Base-by-base conservation (phyloP, 1,284 basidiomycete species). In the Fistulina hepatica region DNA sequence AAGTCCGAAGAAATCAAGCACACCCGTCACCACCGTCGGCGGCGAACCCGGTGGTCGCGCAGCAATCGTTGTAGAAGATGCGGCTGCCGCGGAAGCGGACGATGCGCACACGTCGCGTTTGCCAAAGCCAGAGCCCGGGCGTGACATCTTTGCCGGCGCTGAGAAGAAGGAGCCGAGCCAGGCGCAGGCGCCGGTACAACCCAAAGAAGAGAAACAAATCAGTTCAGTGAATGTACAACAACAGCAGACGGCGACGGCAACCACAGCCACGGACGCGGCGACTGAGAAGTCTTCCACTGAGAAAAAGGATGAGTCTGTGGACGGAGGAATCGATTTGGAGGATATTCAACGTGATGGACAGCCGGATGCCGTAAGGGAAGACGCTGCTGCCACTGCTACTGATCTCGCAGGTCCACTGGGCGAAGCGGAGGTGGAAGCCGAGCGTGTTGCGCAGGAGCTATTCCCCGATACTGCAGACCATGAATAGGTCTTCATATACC, bases 61-160 rank as follows among this genome's bases (percentile, higher is more conserved):
- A 16, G 59, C 64, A 1, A 61, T 73, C 19, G 64, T 71, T 4
- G 63, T 73, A 6, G 61, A 67, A 21, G 63, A 66, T 30, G 47
- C 17, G 2, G 37, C 41, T 7, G 44, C 40, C n/a, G 50, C 34
- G 31, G 44, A 42, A 20, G 27, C 43, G 17, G 48, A 59, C 17
- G 52, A 47, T 15, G 50, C 50, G 36, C 52, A 57, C 27, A 75
- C 72, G 3, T 56, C 57, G 0, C 51, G 70, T 7, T 57, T 64
- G 16, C 70, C 65, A 21, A 67, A 71, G 46, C 59, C 76, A 0
- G 78, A 81, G 47, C 81, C 81, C 4, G 81, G 81, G 0, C 64
- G 58, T 8, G 74, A 84, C 48, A 63, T 83, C 39, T 84, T 85
- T 50, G 76, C 61, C 0, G 64, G 58, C 8, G 54, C 61, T 13